Conservation (phyloP, 495 filamentous ascomycete species). For the Cercophora newfieldiana region DNA sequence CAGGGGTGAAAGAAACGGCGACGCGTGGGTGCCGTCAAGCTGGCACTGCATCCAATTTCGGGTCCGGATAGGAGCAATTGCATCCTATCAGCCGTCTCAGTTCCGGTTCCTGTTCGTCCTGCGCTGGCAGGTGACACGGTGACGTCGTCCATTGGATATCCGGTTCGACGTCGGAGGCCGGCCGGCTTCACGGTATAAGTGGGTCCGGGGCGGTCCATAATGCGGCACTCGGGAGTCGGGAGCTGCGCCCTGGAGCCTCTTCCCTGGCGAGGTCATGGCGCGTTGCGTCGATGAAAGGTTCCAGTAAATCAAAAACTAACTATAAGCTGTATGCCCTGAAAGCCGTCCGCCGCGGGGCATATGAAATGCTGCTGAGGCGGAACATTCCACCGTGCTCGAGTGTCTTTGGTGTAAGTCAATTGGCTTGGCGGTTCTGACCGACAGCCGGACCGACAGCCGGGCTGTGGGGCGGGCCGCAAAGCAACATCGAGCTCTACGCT, state of each 20-base stretch:
- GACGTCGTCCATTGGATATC: slow-evolving; percentile 15
- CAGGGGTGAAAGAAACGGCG: not conserved
- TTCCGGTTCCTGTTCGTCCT: not conserved
- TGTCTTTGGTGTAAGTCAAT: not conserved
- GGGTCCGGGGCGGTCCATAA: not conserved
- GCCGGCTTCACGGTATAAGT: slow-evolving; percentile 19
- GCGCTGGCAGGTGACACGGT: slow-evolving; percentile 4
- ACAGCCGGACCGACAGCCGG: slow-evolving; percentile 8
- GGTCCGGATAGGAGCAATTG: not conserved
- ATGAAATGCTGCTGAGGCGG: not conserved
- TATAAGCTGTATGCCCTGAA: no score
- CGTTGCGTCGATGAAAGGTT: no score
- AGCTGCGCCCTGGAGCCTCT: not conserved
- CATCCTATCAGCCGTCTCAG: slow-evolving; percentile 2
- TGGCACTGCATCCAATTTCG: not conserved
- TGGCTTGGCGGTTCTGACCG: not conserved
- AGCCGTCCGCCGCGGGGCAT: no score
- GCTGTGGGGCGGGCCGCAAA: not conserved
- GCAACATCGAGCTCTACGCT: not conserved
- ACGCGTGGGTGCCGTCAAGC: slow-evolving; percentile 7
- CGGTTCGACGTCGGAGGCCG: slow-evolving; percentile 16
- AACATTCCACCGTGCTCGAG: not conserved
- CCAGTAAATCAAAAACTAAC: no score
- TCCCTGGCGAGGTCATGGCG: no score
- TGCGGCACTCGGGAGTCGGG: not conserved